These are phyloP conservation scores for Scutellaria barbata DNA, from an alignment of 257 asterid species.

Conservation along the genomic window DNA sequence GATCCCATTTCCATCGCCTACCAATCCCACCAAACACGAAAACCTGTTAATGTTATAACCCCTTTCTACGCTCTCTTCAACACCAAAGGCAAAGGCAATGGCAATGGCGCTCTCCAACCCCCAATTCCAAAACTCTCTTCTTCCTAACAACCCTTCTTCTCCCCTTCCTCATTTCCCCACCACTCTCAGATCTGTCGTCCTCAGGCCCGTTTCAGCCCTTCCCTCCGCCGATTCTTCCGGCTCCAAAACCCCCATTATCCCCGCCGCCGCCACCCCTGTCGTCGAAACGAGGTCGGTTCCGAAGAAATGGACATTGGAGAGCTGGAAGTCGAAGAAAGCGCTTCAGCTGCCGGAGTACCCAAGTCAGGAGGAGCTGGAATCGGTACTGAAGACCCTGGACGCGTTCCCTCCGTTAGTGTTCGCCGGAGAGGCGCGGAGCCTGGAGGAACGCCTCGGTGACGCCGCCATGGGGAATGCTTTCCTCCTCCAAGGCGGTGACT, in stretches of 20 bases:
- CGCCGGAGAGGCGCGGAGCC: conserved; percentile 82
- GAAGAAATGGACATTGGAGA: conserved; percentile 44
- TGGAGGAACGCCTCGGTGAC: conserved; percentile 72
- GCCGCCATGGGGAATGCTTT: conserved; percentile 86
- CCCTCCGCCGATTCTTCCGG: conserved; percentile 35
- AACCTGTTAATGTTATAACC: neutral
- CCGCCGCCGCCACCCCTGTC: conserved; percentile 34
- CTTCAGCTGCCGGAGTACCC: conserved; percentile 56
- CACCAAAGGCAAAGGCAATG: neutral
- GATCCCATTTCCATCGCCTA: too few relatives aligned
- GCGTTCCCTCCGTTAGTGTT: conserved; percentile 70
- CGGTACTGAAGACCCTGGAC: conserved; percentile 63
- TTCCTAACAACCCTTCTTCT: conserved; percentile 23
- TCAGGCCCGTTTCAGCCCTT: conserved; percentile 42
- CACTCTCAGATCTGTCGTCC: conserved; percentile 32
- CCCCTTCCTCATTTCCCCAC: conserved; percentile 24
- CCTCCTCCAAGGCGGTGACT: conserved; percentile 82
- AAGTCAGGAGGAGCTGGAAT: conserved; percentile 37
- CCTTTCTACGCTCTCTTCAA: neutral
- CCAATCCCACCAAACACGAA: neutral
- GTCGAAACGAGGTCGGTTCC: conserved; percentile 27
- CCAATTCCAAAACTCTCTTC: conserved; percentile 39
- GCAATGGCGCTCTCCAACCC: conserved; percentile 42
- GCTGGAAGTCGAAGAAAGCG: conserved; percentile 58
- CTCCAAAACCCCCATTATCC: conserved; percentile 22